phyloP scores from a whole-genome alignment of 164 flowering plant genomes.

The Kalanchoe fedtschenkoi region DNA sequence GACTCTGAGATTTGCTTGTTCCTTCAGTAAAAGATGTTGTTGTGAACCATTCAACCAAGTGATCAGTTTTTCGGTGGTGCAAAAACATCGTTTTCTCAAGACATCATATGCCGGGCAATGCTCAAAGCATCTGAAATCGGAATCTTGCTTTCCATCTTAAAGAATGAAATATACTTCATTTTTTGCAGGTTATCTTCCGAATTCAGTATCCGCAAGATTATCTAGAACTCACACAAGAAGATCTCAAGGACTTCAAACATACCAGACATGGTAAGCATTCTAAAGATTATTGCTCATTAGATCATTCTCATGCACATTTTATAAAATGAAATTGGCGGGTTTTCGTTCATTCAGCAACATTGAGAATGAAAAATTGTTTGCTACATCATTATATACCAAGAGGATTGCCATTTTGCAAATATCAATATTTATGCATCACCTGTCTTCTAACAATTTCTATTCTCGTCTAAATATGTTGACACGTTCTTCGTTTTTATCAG shows the following conservation, averaged over 20 bases:
- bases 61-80: background rate
- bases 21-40: background rate
- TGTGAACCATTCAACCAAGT: background rate
- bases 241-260: slow-evolving; percentile 85
- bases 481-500: background rate
- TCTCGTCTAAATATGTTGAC: background rate
- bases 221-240: slow-evolving; percentile 76
- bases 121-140: no score
- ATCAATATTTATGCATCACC: background rate
- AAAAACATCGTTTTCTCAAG: no score
- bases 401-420: background rate
- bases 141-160: no score
- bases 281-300: background rate
- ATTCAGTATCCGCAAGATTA: slow-evolving; percentile 84
- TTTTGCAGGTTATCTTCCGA: slow-evolving; percentile 68
- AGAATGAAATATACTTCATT: background rate
- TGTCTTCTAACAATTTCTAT: background rate
- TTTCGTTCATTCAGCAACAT: background rate
- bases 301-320: background rate
- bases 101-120: background rate
- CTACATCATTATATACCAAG: background rate
- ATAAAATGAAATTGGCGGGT: background rate
- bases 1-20: background rate
- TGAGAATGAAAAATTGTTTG: background rate
- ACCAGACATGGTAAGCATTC: slow-evolving; percentile 81